A percentile compares a stretch with the other conserved stretches of the same genome.
phyloP scores from a whole-genome alignment of 2,329 filamentous ascomycete genomes.

The Diaporthe citri region DNA sequence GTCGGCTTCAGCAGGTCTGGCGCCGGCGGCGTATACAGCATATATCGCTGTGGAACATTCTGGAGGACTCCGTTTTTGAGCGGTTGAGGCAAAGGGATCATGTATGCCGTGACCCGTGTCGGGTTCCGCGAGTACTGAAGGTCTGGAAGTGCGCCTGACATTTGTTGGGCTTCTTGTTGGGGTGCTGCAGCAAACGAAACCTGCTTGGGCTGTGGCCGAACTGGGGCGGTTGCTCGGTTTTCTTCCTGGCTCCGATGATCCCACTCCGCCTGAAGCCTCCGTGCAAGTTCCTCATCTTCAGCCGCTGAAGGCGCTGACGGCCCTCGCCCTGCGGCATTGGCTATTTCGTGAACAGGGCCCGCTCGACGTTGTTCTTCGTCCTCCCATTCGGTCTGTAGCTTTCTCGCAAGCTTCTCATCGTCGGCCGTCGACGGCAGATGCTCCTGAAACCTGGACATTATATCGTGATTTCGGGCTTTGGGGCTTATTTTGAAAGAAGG shows the following conservation, averaged over 20 bases:
- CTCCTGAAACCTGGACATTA: neutral
- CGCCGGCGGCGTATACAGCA: conserved; percentile 29
- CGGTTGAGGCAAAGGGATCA: conserved; percentile 26
- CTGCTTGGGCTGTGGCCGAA: neutral
- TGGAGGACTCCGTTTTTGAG: neutral
- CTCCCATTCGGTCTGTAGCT: conserved; percentile 18
- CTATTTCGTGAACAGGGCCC: neutral
- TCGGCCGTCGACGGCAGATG: conserved; percentile 16
- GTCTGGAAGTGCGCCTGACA: conserved; percentile 8
- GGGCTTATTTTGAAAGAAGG: neutral
- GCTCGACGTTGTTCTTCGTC: neutral
- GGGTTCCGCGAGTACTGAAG: conserved; percentile 9
- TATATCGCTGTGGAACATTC: conserved; percentile 20
- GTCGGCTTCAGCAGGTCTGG: conserved; percentile 26
- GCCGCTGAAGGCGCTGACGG: neutral
- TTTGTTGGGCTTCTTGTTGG: conserved; percentile 2
- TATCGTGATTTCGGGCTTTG: neutral
- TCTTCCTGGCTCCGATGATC: neutral
- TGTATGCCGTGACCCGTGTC: conserved; percentile 22
- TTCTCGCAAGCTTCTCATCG: conserved; percentile 19
- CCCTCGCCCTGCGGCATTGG: neutral
- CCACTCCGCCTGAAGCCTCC: conserved; percentile 6
- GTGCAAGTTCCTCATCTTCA: neutral
- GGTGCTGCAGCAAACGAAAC: neutral
- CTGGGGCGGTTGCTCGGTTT: neutral